These are phyloP conservation scores for Chondrostereum purpureum DNA, from an alignment of 1,284 basidiomycete species.

Conservation along the genomic window DNA sequence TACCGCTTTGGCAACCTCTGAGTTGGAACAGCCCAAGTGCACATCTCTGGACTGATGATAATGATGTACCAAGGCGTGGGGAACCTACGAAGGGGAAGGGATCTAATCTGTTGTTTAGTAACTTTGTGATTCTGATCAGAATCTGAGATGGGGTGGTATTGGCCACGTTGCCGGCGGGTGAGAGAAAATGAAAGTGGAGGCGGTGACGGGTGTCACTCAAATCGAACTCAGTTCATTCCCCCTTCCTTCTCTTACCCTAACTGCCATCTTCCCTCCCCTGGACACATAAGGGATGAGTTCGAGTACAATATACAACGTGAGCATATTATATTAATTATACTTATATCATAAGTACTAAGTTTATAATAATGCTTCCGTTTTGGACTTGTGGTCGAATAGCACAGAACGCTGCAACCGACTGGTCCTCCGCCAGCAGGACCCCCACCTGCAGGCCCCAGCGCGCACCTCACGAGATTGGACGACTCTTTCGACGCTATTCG, in stretches of 20 bases:
- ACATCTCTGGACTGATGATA: no score
- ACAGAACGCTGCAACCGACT: slow-evolving; percentile 13
- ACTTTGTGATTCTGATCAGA: background rate
- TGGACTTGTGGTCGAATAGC: no score
- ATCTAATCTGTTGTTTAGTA: no score
- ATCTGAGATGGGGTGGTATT: background rate
- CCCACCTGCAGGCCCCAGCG: slow-evolving; percentile 6
- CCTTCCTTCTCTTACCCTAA: background rate
- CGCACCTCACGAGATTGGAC: slow-evolving; percentile 40
- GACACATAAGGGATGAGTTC: background rate
- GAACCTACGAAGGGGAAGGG: no score
- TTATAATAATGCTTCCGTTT: background rate
- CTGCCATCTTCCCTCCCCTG: no score
- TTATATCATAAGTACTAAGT: background rate
- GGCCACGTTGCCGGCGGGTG: background rate
- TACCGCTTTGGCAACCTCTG: background rate
- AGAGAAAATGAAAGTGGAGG: background rate
- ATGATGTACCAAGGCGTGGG: no score
- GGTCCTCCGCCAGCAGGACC: slow-evolving; percentile 8
- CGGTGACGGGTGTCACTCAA: background rate
- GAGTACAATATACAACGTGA: background rate
- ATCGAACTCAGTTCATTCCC: background rate
- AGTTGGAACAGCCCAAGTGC: background rate
- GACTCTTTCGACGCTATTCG: slow-evolving; percentile 82
- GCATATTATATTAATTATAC: no score